A percentile compares a stretch with the other conserved stretches of the same genome.
Evolutionary conservation across 805 yeast species (phyloP).

Genomic region (Saccharomycopsis fibuligera): DNA sequence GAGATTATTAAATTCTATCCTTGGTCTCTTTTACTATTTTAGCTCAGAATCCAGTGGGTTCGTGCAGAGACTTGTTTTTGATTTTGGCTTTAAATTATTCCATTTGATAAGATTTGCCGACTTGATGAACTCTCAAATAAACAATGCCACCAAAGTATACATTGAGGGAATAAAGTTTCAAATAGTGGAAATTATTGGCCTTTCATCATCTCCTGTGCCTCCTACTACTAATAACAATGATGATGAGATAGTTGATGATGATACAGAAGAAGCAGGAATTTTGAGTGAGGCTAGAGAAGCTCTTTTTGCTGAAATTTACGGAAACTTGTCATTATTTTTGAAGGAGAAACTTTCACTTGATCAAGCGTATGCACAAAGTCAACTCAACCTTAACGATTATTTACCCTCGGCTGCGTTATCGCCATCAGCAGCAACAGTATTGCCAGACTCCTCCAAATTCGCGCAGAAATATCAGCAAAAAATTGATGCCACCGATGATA

Average conservation of each 20-base stretch:
- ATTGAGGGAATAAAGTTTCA: conserved; percentile 40
- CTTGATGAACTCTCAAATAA: conserved; percentile 12
- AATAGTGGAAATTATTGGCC: conserved; percentile 28
- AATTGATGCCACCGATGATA: conserved; percentile 40
- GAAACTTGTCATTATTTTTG: conserved; percentile 12
- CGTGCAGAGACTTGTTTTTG: conserved; percentile 29
- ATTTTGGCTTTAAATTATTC: conserved; percentile 18
- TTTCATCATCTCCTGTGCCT: background rate
- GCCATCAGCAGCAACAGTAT: background rate
- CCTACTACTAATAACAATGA: background rate
- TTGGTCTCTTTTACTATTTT: conserved; percentile 56
- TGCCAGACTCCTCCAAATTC: conserved; percentile 3
- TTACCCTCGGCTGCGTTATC: background rate
- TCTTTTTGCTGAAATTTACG: conserved; percentile 21
- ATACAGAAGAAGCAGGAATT: conserved; percentile 7
- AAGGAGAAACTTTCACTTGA: background rate
- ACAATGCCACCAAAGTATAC: conserved; percentile 32
- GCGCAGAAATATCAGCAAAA: conserved; percentile 29
- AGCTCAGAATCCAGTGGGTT: conserved; percentile 53
- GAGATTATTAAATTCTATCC: conserved; percentile 43
- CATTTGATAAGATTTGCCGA: conserved; percentile 22
- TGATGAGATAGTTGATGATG: background rate
- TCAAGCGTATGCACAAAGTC: conserved; percentile 20
- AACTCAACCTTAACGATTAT: conserved; percentile 18
- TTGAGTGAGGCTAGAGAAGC: conserved; percentile 22